Conservation (phyloP, 495 filamentous ascomycete species). For the Friedmanniomyces endolithicus region DNA sequence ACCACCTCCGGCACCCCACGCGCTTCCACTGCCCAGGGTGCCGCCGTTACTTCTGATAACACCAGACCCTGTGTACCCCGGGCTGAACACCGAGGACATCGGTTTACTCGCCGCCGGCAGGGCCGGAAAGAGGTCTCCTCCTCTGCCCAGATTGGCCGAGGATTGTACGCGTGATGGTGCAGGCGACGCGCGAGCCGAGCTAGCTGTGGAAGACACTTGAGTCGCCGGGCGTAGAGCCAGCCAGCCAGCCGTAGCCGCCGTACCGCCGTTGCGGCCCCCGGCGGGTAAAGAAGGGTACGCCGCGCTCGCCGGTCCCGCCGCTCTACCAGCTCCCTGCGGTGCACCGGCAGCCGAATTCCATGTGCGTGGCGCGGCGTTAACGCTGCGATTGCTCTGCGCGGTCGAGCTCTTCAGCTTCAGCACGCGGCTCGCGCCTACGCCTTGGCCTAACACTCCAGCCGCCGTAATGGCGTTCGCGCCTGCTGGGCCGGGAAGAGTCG, state of each 20-base stretch:
- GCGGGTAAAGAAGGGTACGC: conserved; percentile 14
- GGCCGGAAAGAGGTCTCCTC: conserved; percentile 60
- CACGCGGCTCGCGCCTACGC: conserved; percentile 48
- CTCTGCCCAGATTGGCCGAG: conserved; percentile 16
- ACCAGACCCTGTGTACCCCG: conserved; percentile 60
- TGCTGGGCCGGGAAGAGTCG: conserved; percentile 63
- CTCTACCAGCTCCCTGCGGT: neutral
- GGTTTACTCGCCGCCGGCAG: conserved; percentile 69
- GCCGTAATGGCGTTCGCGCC: conserved; percentile 40
- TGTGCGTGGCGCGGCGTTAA: neutral
- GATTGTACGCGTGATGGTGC: conserved; percentile 24
- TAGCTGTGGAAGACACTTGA: conserved; percentile 3
- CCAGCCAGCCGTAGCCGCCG: conserved; percentile 31
- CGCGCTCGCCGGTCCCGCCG: conserved; percentile 32
- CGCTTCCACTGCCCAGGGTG: conserved; percentile 27
- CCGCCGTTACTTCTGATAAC: conserved; percentile 51
- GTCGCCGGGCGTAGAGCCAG: conserved; percentile 28
- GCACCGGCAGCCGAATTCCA: neutral
- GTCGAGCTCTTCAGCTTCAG: conserved; percentile 67
- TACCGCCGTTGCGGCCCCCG: neutral
- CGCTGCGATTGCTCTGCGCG: conserved; percentile 49
- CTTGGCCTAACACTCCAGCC: conserved; percentile 30
- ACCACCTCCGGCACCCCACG: conserved; percentile 35
- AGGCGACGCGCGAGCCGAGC: conserved; percentile 15
- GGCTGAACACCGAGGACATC: conserved; percentile 53